Evolutionary conservation across 2,329 filamentous ascomycete genomes (phyloP), one percentile per base, ranked within the genome.

Genomic region (Reticulascus tulasneorum): DNA sequence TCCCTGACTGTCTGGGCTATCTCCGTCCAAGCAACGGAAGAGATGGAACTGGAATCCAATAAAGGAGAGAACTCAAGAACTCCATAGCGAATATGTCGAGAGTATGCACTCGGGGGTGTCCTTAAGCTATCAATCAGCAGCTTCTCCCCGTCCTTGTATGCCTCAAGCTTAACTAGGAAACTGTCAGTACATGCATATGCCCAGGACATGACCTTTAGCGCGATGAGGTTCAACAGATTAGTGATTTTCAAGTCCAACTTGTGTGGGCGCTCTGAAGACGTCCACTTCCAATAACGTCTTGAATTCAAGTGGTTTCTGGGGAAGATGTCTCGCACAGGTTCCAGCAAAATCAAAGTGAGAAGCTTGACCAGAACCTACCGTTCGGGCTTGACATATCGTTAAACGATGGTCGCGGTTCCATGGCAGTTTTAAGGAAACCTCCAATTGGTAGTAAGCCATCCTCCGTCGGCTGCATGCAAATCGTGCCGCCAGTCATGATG

Each of bases 21-120:
- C 54, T 88, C 77, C 9, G 85, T 81, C 90, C 88, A 95, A 39
- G 88, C 88, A 27, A 77, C 75, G 13, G 87, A 86, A 42, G 89
- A 86, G 58, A 95, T 94, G 36, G 86, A 93, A 56, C 85, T 91
- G 44, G 87, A 94, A 63, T 96, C 90, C 5, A 96, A 78, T 23
- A 95, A 65, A 18, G 86, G 84, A 33, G 82, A 73, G 59, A 94
- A 95, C 54, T 96, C 90, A 37, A 90, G 73, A 22, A 93, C 84
- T 4, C 80, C 79, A 59, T 94, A 96, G 38, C 88, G 79, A 42
- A 95, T 81, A 52, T 87, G 84, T 18, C 86, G 80, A 22, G 83
- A 77, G 59, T 94, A 91, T 19, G 84, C 77, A 50, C 85, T 93
- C 20, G 80, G 72, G 2, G 89, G 89, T 6, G 89, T 94, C 31